phyloP scores from a whole-genome alignment of 2,329 filamentous ascomycete species.

The Coniochaeta hoffmannii region DNA sequence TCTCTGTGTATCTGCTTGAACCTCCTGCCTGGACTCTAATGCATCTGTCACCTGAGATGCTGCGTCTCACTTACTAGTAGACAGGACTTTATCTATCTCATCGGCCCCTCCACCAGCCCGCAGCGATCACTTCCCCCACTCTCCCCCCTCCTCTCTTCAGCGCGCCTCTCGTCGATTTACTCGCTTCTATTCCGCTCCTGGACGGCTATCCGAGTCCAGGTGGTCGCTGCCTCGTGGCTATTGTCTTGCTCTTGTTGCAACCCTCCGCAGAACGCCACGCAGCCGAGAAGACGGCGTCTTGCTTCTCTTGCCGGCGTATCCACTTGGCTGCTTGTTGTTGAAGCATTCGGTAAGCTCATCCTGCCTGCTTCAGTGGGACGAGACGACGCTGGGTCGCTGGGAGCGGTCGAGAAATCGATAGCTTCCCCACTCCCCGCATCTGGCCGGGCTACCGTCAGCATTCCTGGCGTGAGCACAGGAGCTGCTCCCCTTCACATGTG shows the following conservation, averaged over 20 bases:
- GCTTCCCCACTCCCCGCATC: constrained; percentile 1
- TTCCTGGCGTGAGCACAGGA: background rate
- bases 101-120: background rate
- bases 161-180: background rate
- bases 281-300: background rate
- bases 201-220: background rate
- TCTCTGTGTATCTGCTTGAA: background rate
- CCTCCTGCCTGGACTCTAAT: background rate
- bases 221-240: background rate
- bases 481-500: background rate
- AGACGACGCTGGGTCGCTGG: background rate
- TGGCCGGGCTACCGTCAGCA: background rate
- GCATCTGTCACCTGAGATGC: background rate
- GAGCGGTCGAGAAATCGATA: background rate
- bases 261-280: background rate
- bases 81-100: background rate
- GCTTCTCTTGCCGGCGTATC: background rate
- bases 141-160: background rate
- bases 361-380: background rate
- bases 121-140: background rate
- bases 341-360: background rate
- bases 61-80: background rate
- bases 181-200: background rate
- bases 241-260: background rate
- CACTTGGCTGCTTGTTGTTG: background rate